Evolutionary conservation across 768 basidiomycete genomes (phyloP).

Genomic region (Pulveroboletus sp.): DNA sequence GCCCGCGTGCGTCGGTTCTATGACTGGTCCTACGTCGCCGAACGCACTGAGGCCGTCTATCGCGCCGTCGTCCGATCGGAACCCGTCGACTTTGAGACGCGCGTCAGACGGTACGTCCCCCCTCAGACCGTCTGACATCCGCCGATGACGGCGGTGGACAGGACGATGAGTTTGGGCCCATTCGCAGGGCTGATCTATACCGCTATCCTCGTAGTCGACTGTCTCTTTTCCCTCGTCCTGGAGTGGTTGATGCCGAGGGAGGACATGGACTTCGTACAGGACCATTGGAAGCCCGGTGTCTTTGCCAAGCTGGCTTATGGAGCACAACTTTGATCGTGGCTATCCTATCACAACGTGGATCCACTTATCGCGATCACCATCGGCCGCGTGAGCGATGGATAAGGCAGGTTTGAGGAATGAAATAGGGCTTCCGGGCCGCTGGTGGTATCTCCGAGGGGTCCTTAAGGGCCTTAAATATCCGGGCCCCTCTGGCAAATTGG

Average conservation of each 20-base stretch:
- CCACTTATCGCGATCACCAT: too few species aligned
- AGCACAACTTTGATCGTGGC: too few species aligned
- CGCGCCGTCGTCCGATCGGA: constrained; percentile 55
- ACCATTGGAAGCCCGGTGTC: constrained; percentile 51
- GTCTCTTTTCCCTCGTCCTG: constrained; percentile 79
- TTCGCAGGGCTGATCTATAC: constrained; percentile 87
- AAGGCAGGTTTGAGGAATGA: too few species aligned
- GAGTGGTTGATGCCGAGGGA: constrained; percentile 83
- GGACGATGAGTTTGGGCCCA: constrained; percentile 72
- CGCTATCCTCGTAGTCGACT: constrained; percentile 84
- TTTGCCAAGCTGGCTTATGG: constrained; percentile 18
- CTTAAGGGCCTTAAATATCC: too few species aligned
- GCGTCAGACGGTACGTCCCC: constrained; percentile 72
- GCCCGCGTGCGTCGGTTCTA: constrained; percentile 79
- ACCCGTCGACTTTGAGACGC: constrained; percentile 68
- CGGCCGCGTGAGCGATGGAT: too few species aligned
- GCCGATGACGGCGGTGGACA: too few species aligned
- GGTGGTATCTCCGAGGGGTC: too few species aligned
- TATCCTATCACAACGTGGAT: too few species aligned
- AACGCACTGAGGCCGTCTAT: constrained; percentile 83
- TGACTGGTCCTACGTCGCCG: constrained; percentile 76
- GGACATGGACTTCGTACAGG: constrained; percentile 68
- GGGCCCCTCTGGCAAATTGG: too few species aligned
- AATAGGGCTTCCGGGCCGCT: too few species aligned
- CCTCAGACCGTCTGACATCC: too few species aligned